Evolutionary conservation across 768 basidiomycete genomes (phyloP).

Genomic region (Kwoniella dendrophila): DNA sequence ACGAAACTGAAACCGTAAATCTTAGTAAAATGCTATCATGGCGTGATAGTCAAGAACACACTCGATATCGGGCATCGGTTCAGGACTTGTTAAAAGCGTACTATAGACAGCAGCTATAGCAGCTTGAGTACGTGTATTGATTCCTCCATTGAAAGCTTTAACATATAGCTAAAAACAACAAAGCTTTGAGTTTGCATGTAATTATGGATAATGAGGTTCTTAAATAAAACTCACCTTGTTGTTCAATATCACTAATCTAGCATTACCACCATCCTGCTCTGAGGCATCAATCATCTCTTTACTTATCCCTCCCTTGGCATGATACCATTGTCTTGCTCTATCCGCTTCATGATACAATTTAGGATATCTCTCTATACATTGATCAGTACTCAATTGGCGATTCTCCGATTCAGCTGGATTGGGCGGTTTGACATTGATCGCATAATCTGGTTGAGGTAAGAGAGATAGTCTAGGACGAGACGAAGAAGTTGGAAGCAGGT

Average conservation of each 20-base stretch:
- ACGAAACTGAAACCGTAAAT: constrained; percentile 27
- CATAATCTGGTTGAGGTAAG: constrained; percentile 1
- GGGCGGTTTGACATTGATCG: background rate
- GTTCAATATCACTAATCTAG: constrained; percentile 33
- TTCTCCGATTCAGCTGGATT: constrained; percentile 19
- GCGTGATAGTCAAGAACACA: too few species aligned
- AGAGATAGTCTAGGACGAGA: constrained; percentile 2
- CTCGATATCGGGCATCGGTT: constrained; percentile 43
- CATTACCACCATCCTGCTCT: constrained; percentile 33
- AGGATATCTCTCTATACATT: constrained; percentile 33
- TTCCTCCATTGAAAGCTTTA: constrained; percentile 30
- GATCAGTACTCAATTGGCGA: constrained; percentile 20
- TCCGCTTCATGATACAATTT: constrained; percentile 40
- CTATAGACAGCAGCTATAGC: constrained; percentile 31
- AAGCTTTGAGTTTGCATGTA: background rate
- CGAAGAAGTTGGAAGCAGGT: background rate
- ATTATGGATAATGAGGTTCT: too few species aligned
- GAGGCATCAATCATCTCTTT: constrained; percentile 29
- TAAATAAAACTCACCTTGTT: constrained; percentile 35
- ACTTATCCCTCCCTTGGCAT: constrained; percentile 25
- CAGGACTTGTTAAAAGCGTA: constrained; percentile 29
- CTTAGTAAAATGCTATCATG: background rate
- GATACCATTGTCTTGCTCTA: constrained; percentile 31
- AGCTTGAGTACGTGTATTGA: constrained; percentile 32
- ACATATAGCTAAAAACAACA: constrained; percentile 35